phyloP scores from a whole-genome alignment of 2,329 filamentous ascomycete genomes.

The Fusarium oligoseptatum region DNA sequence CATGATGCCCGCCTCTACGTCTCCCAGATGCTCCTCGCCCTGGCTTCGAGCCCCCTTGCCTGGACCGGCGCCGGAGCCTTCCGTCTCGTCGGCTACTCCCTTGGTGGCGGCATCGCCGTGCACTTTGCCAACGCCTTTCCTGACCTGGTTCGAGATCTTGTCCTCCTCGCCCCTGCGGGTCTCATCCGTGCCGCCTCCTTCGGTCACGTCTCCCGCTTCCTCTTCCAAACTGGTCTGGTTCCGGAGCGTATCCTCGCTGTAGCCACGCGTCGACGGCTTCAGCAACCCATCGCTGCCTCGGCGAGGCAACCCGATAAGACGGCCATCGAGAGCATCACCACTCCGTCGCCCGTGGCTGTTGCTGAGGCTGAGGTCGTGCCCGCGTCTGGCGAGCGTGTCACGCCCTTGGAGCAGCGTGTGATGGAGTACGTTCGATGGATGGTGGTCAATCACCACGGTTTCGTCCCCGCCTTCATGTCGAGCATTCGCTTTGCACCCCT shows the following conservation, averaged over 20 bases:
- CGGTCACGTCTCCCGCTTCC: constrained; percentile 60
- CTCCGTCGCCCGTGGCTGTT: constrained; percentile 49
- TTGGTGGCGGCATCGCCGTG: constrained; percentile 83
- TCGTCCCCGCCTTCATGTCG: constrained; percentile 71
- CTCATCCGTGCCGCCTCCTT: constrained; percentile 73
- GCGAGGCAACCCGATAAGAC: constrained; percentile 44
- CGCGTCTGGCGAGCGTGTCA: constrained; percentile 41
- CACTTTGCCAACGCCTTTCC: constrained; percentile 82
- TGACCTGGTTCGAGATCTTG: constrained; percentile 74
- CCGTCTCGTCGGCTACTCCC: constrained; percentile 81
- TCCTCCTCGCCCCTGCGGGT: constrained; percentile 84
- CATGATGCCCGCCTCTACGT: constrained; percentile 82
- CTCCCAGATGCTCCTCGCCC: constrained; percentile 77
- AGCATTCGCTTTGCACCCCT: constrained; percentile 68
- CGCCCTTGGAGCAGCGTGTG: constrained; percentile 62
- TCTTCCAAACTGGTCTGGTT: constrained; percentile 68
- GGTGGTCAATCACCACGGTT: constrained; percentile 67
- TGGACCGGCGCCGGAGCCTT: constrained; percentile 74
- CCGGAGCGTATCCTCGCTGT: constrained; percentile 65
- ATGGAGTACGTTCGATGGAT: constrained; percentile 70
- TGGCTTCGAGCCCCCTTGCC: constrained; percentile 76
- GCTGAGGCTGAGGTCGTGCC: constrained; percentile 58
- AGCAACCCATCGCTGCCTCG: constrained; percentile 61
- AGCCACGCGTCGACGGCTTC: constrained; percentile 63
- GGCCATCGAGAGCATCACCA: constrained; percentile 38